A percentile compares a stretch with the other conserved stretches of the same genome.
phyloP scores from a whole-genome alignment of 129 eudicot species.

The Escallonia rubra region DNA sequence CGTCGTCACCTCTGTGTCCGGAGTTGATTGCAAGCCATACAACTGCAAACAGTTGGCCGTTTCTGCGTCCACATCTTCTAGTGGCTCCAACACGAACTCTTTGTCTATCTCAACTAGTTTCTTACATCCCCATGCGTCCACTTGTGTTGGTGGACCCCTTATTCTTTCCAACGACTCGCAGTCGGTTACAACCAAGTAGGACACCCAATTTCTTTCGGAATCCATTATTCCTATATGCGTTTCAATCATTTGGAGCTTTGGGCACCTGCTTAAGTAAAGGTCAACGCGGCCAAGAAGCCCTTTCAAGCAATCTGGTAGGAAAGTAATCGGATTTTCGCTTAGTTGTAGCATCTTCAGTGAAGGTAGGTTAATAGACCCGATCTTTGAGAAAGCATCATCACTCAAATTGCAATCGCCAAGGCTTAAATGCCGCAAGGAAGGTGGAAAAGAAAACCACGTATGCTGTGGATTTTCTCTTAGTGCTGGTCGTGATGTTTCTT shows the following conservation, averaged over 20 bases:
- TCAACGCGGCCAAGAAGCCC: background rate
- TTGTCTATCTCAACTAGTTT: background rate
- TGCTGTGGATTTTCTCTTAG: background rate
- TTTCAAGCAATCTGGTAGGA: conserved; percentile 12
- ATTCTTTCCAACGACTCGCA: background rate
- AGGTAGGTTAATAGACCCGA: conserved; percentile 1
- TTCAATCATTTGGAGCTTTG: background rate
- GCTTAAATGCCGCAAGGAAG: background rate
- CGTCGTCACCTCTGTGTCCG: background rate
- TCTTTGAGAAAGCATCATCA: conserved; percentile 1
- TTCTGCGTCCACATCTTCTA: background rate
- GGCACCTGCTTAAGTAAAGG: background rate
- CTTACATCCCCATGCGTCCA: background rate
- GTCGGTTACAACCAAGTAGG: background rate
- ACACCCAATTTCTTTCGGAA: too few species aligned
- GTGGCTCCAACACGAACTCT: background rate
- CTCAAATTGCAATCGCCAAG: conserved; percentile 9
- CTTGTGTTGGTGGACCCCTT: background rate
- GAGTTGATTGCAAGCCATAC: background rate
- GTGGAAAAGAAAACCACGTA: background rate
- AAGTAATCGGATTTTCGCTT: conserved; percentile 2
- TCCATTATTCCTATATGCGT: background rate
- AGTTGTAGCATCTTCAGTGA: background rate
- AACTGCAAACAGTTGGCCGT: background rate
- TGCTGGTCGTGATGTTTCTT: too few species aligned